These are phyloP conservation scores for Hibiscus syriacus DNA, from an alignment of 345 rosid species.

Conservation along the genomic window DNA sequence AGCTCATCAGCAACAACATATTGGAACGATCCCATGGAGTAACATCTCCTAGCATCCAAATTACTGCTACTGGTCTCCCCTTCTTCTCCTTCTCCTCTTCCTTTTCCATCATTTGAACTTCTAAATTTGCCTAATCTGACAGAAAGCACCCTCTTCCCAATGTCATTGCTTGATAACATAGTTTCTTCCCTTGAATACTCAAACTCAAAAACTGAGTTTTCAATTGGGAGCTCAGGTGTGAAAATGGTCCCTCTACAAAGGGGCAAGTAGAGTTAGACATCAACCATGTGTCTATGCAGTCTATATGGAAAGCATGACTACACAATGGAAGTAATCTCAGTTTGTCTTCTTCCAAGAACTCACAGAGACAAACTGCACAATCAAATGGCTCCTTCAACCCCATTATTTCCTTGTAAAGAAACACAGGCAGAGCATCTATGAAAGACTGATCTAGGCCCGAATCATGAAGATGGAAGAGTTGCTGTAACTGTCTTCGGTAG, in stretches of 20 bases:
- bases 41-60: constrained; percentile 54
- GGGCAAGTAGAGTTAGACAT: constrained; percentile 84
- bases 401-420: constrained; percentile 57
- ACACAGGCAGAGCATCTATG: constrained; percentile 80
- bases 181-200: constrained; percentile 47
- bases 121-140: constrained; percentile 80
- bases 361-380: constrained; percentile 89
- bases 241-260: constrained; percentile 77
- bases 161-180: constrained; percentile 33
- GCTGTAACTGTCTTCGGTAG: constrained; percentile 74
- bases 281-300: constrained; percentile 89
- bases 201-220: constrained; percentile 50
- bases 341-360: constrained; percentile 63
- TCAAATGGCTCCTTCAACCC: constrained; percentile 81
- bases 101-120: constrained; percentile 31
- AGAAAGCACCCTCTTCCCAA: constrained; percentile 66
- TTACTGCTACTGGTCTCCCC: constrained; percentile 66
- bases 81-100: constrained; percentile 12
- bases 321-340: constrained; percentile 76
- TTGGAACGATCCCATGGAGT: constrained; percentile 49
- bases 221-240: constrained; percentile 39
- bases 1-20: constrained; percentile 74
- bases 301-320: constrained; percentile 86
- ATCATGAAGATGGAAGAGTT: constrained; percentile 86
- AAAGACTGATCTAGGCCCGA: constrained; percentile 87